Percentiles rank a stretch among this genome's conserved stretches.
These are phyloP conservation scores for Lasiosphaeria hispida DNA, from an alignment of 495 filamentous ascomycete genomes.

Conservation along the genomic window DNA sequence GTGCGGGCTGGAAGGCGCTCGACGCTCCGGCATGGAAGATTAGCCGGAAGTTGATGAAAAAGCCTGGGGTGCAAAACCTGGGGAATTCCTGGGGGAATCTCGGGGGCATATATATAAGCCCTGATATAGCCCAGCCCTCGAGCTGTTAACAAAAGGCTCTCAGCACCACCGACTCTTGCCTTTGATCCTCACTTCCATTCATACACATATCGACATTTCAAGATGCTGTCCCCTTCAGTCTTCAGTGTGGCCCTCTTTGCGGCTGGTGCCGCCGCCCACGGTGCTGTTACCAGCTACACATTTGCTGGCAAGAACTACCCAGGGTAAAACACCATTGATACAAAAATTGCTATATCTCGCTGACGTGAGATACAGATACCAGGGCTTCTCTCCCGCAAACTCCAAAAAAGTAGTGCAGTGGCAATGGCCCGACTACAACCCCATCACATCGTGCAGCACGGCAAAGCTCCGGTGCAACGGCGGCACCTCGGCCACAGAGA, in stretches of 20 bases:
- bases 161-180: no score
- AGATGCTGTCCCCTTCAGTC: constrained; percentile 25
- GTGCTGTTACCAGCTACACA: constrained; percentile 56
- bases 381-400: constrained; percentile 46
- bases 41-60: no score
- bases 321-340: constrained; percentile 32
- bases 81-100: no score
- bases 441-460: constrained; percentile 41
- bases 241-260: constrained; percentile 26
- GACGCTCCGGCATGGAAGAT: no score
- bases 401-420: constrained; percentile 52
- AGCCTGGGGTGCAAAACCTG: no score
- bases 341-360: background rate
- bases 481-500: constrained; percentile 46
- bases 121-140: no score
- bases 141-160: no score
- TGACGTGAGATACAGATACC: constrained; percentile 34
- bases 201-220: background rate
- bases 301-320: constrained; percentile 51
- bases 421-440: constrained; percentile 55
- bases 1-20: no score
- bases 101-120: no score
- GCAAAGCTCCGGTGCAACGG: constrained; percentile 55
- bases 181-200: no score
- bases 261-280: constrained; percentile 49